These are phyloP conservation scores for Hansenula sp. DNA, from an alignment of 1,139 yeast genomes.

Conservation along the genomic window DNA sequence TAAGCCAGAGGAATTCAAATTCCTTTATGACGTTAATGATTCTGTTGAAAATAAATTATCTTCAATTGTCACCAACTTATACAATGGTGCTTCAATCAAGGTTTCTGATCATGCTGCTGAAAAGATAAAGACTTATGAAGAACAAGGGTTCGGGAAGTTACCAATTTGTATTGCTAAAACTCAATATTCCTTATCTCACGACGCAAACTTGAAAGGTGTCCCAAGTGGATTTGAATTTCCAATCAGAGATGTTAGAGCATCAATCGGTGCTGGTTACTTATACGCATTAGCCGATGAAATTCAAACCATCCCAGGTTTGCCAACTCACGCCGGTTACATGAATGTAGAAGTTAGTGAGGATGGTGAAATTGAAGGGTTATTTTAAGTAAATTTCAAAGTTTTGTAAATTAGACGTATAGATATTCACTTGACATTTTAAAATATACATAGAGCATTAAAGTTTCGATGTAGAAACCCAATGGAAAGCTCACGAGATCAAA, in stretches of 20 bases:
- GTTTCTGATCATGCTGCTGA: constrained; percentile 62
- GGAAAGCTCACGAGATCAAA: too few species aligned
- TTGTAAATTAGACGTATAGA: constrained; percentile 1
- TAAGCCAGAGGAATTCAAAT: constrained; percentile 40
- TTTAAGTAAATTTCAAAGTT: constrained; percentile 29
- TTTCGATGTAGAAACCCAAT: too few species aligned
- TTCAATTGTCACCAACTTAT: constrained; percentile 68
- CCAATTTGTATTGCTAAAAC: constrained; percentile 85
- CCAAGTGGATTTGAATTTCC: constrained; percentile 79
- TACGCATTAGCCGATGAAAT: constrained; percentile 82
- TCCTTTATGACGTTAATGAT: constrained; percentile 57
- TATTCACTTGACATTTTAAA: background rate
- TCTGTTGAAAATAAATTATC: constrained; percentile 60
- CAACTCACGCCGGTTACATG: constrained; percentile 83
- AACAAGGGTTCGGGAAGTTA: constrained; percentile 69
- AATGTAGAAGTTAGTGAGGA: constrained; percentile 76
- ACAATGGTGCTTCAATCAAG: constrained; percentile 70
- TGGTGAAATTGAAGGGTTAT: constrained; percentile 77
- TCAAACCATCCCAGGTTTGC: constrained; percentile 80
- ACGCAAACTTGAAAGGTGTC: constrained; percentile 77
- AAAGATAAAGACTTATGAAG: constrained; percentile 62
- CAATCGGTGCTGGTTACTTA: constrained; percentile 81
- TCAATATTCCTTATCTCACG: constrained; percentile 78
- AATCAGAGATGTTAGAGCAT: constrained; percentile 73
- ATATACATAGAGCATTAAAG: background rate